Percentiles rank a stretch among this genome's conserved stretches.
phyloP scores from a whole-genome alignment of 208 protist genomes.

The Leishmania braziliensis region DNA sequence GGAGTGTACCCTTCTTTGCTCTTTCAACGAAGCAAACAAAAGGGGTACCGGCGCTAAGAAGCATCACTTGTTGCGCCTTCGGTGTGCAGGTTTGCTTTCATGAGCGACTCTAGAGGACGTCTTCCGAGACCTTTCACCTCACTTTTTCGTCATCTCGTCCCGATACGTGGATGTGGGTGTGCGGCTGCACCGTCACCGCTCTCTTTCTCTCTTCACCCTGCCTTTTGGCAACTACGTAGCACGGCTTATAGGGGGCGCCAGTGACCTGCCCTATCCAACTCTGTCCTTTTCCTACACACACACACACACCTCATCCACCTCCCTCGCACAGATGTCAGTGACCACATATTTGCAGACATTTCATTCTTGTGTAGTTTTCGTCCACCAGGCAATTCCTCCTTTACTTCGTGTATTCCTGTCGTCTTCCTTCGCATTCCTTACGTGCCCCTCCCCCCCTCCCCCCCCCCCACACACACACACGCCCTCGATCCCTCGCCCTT shows the following conservation, averaged over 20 bases:
- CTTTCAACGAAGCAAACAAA: background rate
- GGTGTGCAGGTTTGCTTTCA: background rate
- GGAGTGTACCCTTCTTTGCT: background rate
- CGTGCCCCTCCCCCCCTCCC: background rate
- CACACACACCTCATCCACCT: background rate
- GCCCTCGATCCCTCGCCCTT: background rate
- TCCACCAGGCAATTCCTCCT: background rate
- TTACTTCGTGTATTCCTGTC: background rate
- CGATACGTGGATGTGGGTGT: background rate
- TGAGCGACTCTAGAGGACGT: background rate
- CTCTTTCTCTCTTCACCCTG: conserved; percentile 6
- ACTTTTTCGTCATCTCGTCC: background rate
- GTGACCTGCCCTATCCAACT: background rate
- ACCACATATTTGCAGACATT: conserved; percentile 17
- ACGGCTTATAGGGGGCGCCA: background rate
- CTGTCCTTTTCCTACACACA: background rate
- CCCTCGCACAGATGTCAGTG: background rate
- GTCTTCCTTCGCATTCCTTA: background rate
- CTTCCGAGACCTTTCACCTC: background rate
- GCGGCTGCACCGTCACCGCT: background rate
- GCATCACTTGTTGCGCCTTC: background rate
- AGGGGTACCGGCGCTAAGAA: background rate
- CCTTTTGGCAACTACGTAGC: background rate
- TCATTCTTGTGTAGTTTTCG: conserved; percentile 1
- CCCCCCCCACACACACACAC: background rate